Percentiles rank a stretch among this genome's conserved stretches.
phyloP scores from a whole-genome alignment of 495 filamentous ascomycete genomes.

The Hypoxylon cercidicola region DNA sequence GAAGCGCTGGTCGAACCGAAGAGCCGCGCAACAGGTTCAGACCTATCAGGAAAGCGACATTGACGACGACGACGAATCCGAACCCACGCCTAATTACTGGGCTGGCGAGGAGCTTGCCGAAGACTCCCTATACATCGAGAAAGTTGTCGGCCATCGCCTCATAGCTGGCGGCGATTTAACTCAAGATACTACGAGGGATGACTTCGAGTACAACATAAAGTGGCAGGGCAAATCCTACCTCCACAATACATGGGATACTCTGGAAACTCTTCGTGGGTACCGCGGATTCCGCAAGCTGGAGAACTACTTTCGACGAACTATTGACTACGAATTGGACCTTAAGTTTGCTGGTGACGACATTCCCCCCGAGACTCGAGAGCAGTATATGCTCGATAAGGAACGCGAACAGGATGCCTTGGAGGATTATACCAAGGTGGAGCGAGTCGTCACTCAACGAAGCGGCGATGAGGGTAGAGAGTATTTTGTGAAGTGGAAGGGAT shows the following conservation, averaged over 20 bases:
- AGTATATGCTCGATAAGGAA: conserved; percentile 89
- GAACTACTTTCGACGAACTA: conserved; percentile 88
- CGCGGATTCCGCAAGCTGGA: conserved; percentile 87
- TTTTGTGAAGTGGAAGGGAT: conserved; percentile 90
- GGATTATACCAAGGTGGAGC: conserved; percentile 89
- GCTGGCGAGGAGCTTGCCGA: conserved; percentile 68
- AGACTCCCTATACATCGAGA: conserved; percentile 83
- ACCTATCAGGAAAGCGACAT: conserved; percentile 86
- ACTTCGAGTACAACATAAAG: conserved; percentile 96
- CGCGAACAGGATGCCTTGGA: conserved; percentile 82
- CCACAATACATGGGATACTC: conserved; percentile 93
- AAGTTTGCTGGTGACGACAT: conserved; percentile 73
- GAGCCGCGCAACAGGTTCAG: conserved; percentile 79
- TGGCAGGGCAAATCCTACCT: conserved; percentile 96
- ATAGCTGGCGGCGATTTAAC: conserved; percentile 73
- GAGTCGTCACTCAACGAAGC: conserved; percentile 83
- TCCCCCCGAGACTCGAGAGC: conserved; percentile 86
- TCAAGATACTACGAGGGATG: conserved; percentile 71
- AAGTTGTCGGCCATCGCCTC: conserved; percentile 84
- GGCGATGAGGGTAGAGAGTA: conserved; percentile 84
- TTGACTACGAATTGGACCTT: conserved; percentile 77
- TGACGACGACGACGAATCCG: conserved; percentile 73
- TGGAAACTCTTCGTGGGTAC: conserved; percentile 66
- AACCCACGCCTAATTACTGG: conserved; percentile 71
- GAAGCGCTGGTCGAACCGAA: conserved; percentile 86